Evolutionary conservation across 495 filamentous ascomycete genomes (phyloP).

Genomic region (Xylaria curta): DNA sequence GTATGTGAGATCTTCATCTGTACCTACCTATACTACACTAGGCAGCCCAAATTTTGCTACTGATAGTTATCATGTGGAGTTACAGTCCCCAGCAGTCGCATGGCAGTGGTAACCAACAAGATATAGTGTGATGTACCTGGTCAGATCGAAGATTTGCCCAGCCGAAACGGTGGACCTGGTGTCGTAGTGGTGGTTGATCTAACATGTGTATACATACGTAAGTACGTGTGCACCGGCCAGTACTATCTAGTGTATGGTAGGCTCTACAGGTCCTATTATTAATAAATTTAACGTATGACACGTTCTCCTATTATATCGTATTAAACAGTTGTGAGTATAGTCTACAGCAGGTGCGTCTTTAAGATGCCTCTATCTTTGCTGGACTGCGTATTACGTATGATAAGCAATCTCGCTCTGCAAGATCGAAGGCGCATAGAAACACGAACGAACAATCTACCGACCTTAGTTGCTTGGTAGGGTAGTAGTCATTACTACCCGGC

Average conservation of each 20-base stretch:
- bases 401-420: slow-evolving; percentile 19
- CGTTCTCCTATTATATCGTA: not conserved
- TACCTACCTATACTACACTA: slow-evolving; percentile 5
- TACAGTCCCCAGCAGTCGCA: slow-evolving; percentile 8
- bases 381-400: slow-evolving; percentile 10
- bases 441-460: slow-evolving; percentile 14
- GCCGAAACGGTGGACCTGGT: slow-evolving; percentile 18
- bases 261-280: not conserved
- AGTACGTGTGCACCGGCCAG: not conserved
- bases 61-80: slow-evolving; percentile 16
- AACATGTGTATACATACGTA: not conserved
- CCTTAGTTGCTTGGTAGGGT: slow-evolving; percentile 19
- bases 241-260: not conserved
- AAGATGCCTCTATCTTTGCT: not conserved
- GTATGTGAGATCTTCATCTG: slow-evolving; percentile 19
- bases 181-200: slow-evolving; percentile 15
- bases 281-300: not conserved
- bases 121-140: slow-evolving; percentile 22
- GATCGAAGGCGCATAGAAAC: slow-evolving; percentile 6
- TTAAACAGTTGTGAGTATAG: not conserved
- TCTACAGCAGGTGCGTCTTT: not conserved
- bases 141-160: slow-evolving; percentile 26
- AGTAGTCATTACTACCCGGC: slow-evolving; percentile 7
- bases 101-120: slow-evolving; percentile 21
- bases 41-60: not conserved